Base-by-base conservation (phyloP, 345 rosid species). In the Hirschfeldia incana region DNA sequence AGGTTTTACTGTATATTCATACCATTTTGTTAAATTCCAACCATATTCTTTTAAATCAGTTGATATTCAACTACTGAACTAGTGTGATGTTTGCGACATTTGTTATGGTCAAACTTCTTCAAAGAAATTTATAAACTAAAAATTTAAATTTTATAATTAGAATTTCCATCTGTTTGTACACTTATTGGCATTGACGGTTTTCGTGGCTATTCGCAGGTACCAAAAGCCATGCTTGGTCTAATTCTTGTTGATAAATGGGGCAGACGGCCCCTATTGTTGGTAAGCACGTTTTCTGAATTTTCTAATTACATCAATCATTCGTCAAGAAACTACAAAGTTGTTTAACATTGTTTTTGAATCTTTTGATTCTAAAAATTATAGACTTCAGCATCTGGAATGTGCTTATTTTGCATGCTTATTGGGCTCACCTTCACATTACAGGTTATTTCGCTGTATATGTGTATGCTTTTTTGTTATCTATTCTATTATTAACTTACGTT, bases 221-320 rank as follows among this genome's bases (percentile, higher is more conserved):
- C 86, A 13, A 61, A 61, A 17, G 36, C 70, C 10, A 15, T 80
- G 69, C 9, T 75, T 5, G 76, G 83, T 68, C 16, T 85, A 10
- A 15, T 84, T 27, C 71, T 89, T 5, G 78, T 85, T 4, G 93
- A 86, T 70, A 84, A 60, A 74, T 80, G 67, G 69, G 93, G 91
- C 29, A 85, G 90, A 73, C 80, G 87, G 16, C 84, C 88, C 2
- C 87, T 87, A 16, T 82, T 87, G 26, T 62, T 85, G 73, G 73
- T 69, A 12, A 69, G 74, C 58, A 51, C 58, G 21, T 51, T 51
- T 44, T 15, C 49, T 0, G 7, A 6, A 15, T 66, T 33, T 65
- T 65, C 13, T 33, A 9, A 12, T 12, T n/a, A 29, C 21, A 44
- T 2, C 5, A 37, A 59, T 42, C 51, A 69, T 69, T 59, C 60